Evolutionary conservation across 2,329 filamentous ascomycete species (phyloP).

Genomic region (Ploettnerulaceae sp.): DNA sequence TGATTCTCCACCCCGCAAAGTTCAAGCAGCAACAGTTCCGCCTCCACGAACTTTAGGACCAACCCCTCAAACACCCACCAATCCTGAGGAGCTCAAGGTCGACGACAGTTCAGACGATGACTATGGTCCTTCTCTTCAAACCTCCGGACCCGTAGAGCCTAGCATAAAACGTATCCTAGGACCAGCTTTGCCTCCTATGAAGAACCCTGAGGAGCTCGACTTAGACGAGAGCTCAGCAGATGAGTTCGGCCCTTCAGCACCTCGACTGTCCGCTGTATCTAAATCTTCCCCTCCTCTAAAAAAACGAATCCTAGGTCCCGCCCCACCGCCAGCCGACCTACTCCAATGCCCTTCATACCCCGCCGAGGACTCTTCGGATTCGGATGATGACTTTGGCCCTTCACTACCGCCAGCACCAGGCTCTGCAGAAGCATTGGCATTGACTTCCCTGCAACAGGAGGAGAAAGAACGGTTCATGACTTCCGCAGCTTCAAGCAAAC

Average conservation of each 20-base stretch:
- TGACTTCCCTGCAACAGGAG: slow-evolving; percentile 14
- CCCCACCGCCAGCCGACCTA: slow-evolving; percentile 41
- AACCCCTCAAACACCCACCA: slow-evolving; percentile 33
- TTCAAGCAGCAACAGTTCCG: slow-evolving; percentile 29
- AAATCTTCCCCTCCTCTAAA: slow-evolving; percentile 18
- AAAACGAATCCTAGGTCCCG: slow-evolving; percentile 36
- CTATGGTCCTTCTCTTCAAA: slow-evolving; percentile 22
- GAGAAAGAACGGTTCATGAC: slow-evolving; percentile 33
- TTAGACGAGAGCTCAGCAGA: slow-evolving; percentile 39
- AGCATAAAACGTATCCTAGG: slow-evolving; percentile 32
- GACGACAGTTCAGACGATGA: slow-evolving; percentile 40
- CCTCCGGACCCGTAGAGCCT: slow-evolving; percentile 6
- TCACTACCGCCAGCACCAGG: slow-evolving; percentile 46
- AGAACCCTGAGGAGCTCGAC: slow-evolving; percentile 41
- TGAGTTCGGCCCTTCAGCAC: slow-evolving; percentile 30
- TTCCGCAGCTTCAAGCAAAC: slow-evolving; percentile 37
- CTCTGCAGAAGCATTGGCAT: slow-evolving; percentile 24
- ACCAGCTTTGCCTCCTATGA: slow-evolving; percentile 35
- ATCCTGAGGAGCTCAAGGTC: slow-evolving; percentile 44
- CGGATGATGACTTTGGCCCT: slow-evolving; percentile 54
- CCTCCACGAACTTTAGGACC: slow-evolving; percentile 26
- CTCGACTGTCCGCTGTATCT: slow-evolving; percentile 19
- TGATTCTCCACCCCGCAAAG: slow-evolving; percentile 43
- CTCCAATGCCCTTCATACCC: slow-evolving; percentile 36
- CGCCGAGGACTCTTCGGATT: slow-evolving; percentile 29